phyloP scores from a whole-genome alignment of 169 alveolate species.

The Blepharisma undulans region DNA sequence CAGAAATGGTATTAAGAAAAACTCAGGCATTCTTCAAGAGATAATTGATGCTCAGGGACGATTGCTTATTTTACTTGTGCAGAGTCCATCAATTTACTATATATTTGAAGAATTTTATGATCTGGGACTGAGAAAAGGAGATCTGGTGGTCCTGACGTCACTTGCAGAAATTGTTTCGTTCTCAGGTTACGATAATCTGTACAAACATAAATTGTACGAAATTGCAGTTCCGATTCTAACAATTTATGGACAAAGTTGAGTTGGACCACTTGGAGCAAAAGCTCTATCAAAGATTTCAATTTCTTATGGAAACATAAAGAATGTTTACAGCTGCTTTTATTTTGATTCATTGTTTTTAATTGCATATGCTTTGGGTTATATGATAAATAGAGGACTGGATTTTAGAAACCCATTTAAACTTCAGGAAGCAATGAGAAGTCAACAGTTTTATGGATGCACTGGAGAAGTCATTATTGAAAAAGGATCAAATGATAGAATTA shows the following conservation, averaged over 20 bases:
- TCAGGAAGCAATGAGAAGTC: not conserved
- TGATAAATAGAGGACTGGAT: not conserved
- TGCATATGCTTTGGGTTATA: not conserved
- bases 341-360: not conserved
- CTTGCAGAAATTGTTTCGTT: not conserved
- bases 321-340: not conserved
- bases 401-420: not conserved
- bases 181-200: not conserved
- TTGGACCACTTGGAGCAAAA: not conserved
- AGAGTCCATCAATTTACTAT: not conserved
- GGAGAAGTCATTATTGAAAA: not conserved
- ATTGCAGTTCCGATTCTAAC: not conserved
- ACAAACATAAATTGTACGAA: not conserved
- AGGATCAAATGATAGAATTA: not conserved
- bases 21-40: not conserved
- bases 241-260: not conserved
- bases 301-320: not conserved
- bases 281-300: not conserved
- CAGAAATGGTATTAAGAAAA: not conserved
- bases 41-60: not conserved
- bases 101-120: not conserved
- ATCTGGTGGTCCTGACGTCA: not conserved
- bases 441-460: not conserved
- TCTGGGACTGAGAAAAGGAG: conserved; percentile 25
- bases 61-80: not conserved